Base-by-base conservation (phyloP, 1,284 basidiomycete genomes). In the Fistulina hepatica region DNA sequence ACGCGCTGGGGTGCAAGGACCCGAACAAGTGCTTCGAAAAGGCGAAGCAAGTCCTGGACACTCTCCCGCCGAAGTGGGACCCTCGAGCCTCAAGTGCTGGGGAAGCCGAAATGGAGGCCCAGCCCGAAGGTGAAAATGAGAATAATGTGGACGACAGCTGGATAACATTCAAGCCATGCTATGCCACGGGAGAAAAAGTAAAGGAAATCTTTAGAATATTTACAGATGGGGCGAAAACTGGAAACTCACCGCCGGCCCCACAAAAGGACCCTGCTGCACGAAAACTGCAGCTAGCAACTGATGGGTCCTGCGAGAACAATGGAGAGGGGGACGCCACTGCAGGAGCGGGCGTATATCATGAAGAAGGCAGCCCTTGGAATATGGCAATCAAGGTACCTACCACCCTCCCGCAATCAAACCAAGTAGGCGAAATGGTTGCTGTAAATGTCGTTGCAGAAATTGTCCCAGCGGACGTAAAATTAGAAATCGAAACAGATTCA, bases 271-370 rank as follows among this genome's bases (percentile, higher is more conserved):
- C 6, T 21, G 7, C 21, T 24, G 13, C 27, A 17, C 26, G 10
- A 36, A 3, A 8, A 32, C 46, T 2, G 48, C 45, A 24, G 21
- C 37, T 11, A n/a, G 27, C 27, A 6, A 54, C 48, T 0, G 52
- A 53, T 34, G 55, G 52, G 5, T 50, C 51, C 0, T 50, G 50
- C 37, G 21, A 39, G 0, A 32, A 45, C n/a, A 52, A 53, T 11
- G 47, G 49, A 0, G 30, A 39, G 3, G 15, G 21, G 2, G 27
- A 51, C 12, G 46, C 44, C 1, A 17, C n/a, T 23, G 45, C 47
- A 0, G 52, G 51, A 0, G 43, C 46, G 9, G 51, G 52, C n/a
- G 41, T 50, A 3, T 55, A 40, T 38, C 42, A 41, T 22, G 34
- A 24, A 9, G 13, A 23, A 5, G 28, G 40, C n/a, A 35, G 52